These are phyloP conservation scores for Poteriospumella lacustris DNA, from an alignment of 108 stramenopile species.

Conservation along the genomic window DNA sequence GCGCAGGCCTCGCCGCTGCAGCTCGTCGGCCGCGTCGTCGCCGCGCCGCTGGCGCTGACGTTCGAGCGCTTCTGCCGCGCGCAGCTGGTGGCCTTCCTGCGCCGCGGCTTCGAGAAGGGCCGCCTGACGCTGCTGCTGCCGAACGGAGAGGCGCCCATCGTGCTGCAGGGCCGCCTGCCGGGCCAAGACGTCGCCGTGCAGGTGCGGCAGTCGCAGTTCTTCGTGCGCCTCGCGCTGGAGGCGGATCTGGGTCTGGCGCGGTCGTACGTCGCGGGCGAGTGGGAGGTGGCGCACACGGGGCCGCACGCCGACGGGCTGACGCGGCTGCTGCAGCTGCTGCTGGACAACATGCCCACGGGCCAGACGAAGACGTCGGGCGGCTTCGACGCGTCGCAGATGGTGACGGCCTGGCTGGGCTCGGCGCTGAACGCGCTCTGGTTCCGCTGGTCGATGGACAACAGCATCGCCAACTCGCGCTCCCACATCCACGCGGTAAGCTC, in stretches of 20 bases:
- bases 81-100: conserved; percentile 61
- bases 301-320: conserved; percentile 32
- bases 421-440: neutral
- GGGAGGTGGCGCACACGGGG: conserved; percentile 63
- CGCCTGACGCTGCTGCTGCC: conserved; percentile 61
- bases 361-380: neutral
- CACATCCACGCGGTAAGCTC: conserved; percentile 74
- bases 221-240: conserved; percentile 79
- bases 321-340: neutral
- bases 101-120: conserved; percentile 60
- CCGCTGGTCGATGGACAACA: conserved; percentile 72
- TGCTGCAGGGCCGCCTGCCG: conserved; percentile 36
- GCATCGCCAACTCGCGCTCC: conserved; percentile 57
- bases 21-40: neutral
- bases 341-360: neutral
- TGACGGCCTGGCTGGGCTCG: neutral
- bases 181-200: conserved; percentile 60
- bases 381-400: neutral
- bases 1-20: too few relatives aligned
- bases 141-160: conserved; percentile 49
- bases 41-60: neutral
- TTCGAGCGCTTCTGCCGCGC: conserved; percentile 1
- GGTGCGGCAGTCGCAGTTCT: conserved; percentile 82
- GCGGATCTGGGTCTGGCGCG: conserved; percentile 82
- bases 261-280: conserved; percentile 81